phyloP scores from a whole-genome alignment of 1,139 yeast genomes.

The Lodderomyces pseudojiufengensis region DNA sequence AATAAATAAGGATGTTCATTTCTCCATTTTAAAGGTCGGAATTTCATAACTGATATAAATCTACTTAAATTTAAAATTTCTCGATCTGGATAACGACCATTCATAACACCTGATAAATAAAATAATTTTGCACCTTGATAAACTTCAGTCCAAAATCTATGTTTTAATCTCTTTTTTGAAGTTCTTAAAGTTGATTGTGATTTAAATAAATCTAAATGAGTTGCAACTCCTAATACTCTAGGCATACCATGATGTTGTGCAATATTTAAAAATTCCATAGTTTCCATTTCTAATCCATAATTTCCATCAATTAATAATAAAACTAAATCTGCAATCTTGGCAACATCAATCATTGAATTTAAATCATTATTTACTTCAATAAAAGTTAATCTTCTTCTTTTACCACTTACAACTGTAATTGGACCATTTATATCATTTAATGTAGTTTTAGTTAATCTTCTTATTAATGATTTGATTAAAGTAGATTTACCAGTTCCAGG shows the following conservation, averaged over 20 bases:
- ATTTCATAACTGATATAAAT: constrained; percentile 95
- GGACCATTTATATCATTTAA: constrained; percentile 90
- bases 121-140: constrained; percentile 97
- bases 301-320: constrained; percentile 90
- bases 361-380: constrained; percentile 91
- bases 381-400: constrained; percentile 86
- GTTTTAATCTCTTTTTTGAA: constrained; percentile 86
- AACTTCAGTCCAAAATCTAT: constrained; percentile 98
- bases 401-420: constrained; percentile 95
- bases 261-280: constrained; percentile 95
- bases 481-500: constrained; percentile 99
- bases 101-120: constrained; percentile 90
- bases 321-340: constrained; percentile 92
- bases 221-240: constrained; percentile 89
- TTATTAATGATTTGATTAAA: constrained; percentile 80
- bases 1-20: constrained; percentile 94
- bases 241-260: constrained; percentile 99
- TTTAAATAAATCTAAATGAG: constrained; percentile 92
- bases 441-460: constrained; percentile 86
- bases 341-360: constrained; percentile 94
- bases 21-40: constrained; percentile 97
- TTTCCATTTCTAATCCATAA: constrained; percentile 98
- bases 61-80: constrained; percentile 89
- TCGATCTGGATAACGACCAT: constrained; percentile 96
- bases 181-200: constrained; percentile 87